A percentile compares a stretch with the other conserved stretches of the same genome.
phyloP scores from a whole-genome alignment of 352 stramenopile genomes.

The Phytophthora pistaciae region DNA sequence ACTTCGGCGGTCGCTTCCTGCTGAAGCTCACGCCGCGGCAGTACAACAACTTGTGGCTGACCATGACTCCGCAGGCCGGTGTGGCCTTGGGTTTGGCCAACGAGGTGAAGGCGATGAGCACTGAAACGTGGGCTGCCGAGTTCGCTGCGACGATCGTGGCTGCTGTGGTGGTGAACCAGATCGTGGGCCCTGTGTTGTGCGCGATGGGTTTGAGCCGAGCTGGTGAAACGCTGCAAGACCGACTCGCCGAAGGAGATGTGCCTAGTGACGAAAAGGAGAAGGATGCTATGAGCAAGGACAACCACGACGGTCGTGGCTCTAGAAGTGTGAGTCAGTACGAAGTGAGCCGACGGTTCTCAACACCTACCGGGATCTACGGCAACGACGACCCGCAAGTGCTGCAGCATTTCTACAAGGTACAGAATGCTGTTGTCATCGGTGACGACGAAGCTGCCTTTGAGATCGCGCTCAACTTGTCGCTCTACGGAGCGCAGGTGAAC shows the following conservation, averaged over 20 bases:
- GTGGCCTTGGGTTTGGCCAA: constrained; percentile 68
- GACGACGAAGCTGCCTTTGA: constrained; percentile 74
- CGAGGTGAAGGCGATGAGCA: constrained; percentile 64
- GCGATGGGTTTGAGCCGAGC: constrained; percentile 59
- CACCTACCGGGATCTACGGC: constrained; percentile 19
- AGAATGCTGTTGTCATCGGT: constrained; percentile 71
- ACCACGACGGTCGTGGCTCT: not conserved
- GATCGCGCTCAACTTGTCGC: constrained; percentile 64
- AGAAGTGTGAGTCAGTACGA: constrained; percentile 23
- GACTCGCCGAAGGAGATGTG: constrained; percentile 1
- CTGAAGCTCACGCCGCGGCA: constrained; percentile 61
- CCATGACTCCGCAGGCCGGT: constrained; percentile 73
- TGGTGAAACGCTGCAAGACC: constrained; percentile 54
- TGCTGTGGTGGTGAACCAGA: constrained; percentile 77
- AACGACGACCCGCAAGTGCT: constrained; percentile 54
- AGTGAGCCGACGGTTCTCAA: constrained; percentile 14
- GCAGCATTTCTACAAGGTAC: constrained; percentile 53
- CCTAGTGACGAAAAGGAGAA: constrained; percentile 11
- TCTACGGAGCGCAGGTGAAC: constrained; percentile 72
- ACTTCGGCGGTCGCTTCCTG: constrained; percentile 62
- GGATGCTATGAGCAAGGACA: constrained; percentile 14
- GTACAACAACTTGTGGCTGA: constrained; percentile 84
- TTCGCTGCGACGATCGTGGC: constrained; percentile 75
- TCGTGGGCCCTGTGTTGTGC: constrained; percentile 71
- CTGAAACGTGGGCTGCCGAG: constrained; percentile 62